Conservation (phyloP, 108 stramenopile genomes). For the Fistulifera pelliculosa region DNA sequence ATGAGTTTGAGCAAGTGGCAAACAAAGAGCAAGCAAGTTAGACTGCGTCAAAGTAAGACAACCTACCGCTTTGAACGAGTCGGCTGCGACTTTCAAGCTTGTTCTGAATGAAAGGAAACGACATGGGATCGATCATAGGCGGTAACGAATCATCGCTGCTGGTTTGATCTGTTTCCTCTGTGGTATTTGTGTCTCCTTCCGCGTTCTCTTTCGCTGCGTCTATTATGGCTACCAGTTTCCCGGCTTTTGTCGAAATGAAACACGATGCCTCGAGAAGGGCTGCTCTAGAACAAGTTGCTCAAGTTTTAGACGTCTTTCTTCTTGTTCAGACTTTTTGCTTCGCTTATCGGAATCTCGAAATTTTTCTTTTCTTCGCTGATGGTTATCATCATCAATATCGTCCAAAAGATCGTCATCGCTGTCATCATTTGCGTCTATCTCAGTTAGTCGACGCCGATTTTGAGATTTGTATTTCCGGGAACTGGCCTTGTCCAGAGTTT, state of each 20-base stretch:
- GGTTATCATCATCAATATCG: conserved; percentile 19
- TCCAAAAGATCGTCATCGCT: conserved; percentile 23
- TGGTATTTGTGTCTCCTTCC: conserved; percentile 22
- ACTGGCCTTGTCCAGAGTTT: background rate
- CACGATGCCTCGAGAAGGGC: background rate
- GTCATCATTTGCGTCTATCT: conserved; percentile 9
- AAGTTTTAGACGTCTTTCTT: too few species aligned
- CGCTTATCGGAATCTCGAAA: background rate
- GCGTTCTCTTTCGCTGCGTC: conserved; percentile 5
- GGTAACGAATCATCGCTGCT: conserved; percentile 3
- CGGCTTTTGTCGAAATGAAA: conserved; percentile 3
- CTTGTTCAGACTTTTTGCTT: too few species aligned
- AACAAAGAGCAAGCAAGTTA: too few species aligned
- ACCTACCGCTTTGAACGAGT: conserved; percentile 25
- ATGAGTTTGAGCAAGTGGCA: too few species aligned
- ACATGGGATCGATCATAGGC: conserved; percentile 44
- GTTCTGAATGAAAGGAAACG: conserved; percentile 41
- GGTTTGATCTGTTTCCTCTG: conserved; percentile 10
- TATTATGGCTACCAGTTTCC: background rate
- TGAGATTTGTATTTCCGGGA: background rate
- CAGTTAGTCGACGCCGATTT: conserved; percentile 15
- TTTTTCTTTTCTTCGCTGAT: conserved; percentile 3
- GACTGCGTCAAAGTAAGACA: too few species aligned
- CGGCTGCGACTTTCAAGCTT: conserved; percentile 24
- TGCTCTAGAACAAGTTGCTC: background rate